phyloP scores from a whole-genome alignment of 768 basidiomycete species.

The Leccinum broughii region DNA sequence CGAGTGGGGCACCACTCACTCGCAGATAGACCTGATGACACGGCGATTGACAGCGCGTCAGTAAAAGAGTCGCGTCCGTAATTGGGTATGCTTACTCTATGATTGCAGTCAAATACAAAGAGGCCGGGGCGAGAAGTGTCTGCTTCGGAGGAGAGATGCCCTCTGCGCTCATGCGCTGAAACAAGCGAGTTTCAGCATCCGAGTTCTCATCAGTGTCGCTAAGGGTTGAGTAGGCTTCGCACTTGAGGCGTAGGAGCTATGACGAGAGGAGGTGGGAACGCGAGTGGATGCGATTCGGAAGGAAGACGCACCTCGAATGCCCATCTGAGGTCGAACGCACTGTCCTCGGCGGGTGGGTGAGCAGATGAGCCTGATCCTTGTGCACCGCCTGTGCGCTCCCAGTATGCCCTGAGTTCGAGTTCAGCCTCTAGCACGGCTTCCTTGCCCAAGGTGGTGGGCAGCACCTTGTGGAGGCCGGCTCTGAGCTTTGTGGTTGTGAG shows the following conservation, averaged over 20 bases:
- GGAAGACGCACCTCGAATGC: slow-evolving; percentile 61
- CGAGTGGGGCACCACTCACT: slow-evolving; percentile 52
- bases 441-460: slow-evolving; percentile 84
- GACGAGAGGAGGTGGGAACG: slow-evolving; percentile 10
- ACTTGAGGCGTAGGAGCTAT: slow-evolving; percentile 79
- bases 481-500: slow-evolving; percentile 75
- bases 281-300: background rate
- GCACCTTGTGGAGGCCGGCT: slow-evolving; percentile 63
- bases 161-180: slow-evolving; percentile 58
- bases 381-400: slow-evolving; percentile 63
- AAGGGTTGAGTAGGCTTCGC: slow-evolving; percentile 84
- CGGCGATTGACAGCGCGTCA: slow-evolving; percentile 24
- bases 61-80: slow-evolving; percentile 19
- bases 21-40: slow-evolving; percentile 73
- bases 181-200: slow-evolving; percentile 58
- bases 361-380: slow-evolving; percentile 28
- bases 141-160: slow-evolving; percentile 53
- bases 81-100: slow-evolving; percentile 69
- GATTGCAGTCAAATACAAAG: slow-evolving; percentile 89
- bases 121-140: slow-evolving; percentile 72
- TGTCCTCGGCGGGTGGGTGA: slow-evolving; percentile 44
- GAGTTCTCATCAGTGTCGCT: slow-evolving; percentile 80
- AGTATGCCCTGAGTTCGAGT: slow-evolving; percentile 86
- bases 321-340: slow-evolving; percentile 70
- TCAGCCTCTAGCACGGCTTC: slow-evolving; percentile 93